These are phyloP conservation scores for Fallopia convolvulus DNA, from an alignment of 148 eudicot genomes.

Conservation along the genomic window DNA sequence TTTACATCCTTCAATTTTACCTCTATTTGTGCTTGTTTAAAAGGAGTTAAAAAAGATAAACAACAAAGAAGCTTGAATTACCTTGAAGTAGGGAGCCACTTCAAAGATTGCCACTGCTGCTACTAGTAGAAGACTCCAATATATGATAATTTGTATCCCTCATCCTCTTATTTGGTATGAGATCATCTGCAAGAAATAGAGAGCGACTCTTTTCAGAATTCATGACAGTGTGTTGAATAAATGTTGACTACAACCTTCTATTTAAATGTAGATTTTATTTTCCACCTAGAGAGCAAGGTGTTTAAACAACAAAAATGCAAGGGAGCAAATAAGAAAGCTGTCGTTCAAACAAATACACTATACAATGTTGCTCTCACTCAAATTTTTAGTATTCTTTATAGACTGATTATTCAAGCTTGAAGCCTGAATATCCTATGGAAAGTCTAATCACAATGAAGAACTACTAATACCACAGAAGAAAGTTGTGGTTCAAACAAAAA, in stretches of 20 bases:
- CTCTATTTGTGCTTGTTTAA: too few relatives aligned
- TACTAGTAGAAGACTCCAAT: too few relatives aligned
- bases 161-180: too few relatives aligned
- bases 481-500: neutral
- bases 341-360: neutral
- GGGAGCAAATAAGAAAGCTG: too few relatives aligned
- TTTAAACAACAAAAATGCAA: neutral
- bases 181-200: too few relatives aligned
- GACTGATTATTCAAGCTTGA: neutral
- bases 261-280: neutral
- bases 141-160: too few relatives aligned
- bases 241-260: neutral
- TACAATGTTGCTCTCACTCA: neutral
- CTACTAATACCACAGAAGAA: neutral
- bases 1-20: too few relatives aligned
- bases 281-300: neutral
- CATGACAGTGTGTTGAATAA: neutral
- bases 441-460: neutral
- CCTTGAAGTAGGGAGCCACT: too few relatives aligned
- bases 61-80: too few relatives aligned
- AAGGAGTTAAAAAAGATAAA: too few relatives aligned
- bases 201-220: too few relatives aligned
- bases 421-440: neutral
- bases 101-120: too few relatives aligned
- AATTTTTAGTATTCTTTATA: neutral